Evolutionary conservation across 805 yeast genomes (phyloP).

Genomic region (Barnettozyma salicaria): DNA sequence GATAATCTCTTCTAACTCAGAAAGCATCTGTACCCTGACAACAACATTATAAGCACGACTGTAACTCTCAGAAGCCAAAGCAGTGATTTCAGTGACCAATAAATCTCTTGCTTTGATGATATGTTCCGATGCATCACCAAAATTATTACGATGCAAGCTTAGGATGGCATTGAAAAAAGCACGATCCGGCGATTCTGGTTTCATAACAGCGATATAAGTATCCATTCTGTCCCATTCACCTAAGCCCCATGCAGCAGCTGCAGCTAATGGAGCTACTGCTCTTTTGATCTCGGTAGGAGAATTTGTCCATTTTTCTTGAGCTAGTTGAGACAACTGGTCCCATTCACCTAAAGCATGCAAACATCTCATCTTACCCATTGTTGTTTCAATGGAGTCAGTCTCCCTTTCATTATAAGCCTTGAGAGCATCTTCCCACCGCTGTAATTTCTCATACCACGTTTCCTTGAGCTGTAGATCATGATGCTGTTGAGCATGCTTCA

Average conservation of each 20-base stretch:
- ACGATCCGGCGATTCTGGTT: conserved; percentile 85
- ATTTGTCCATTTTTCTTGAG: conserved; percentile 77
- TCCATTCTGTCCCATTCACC: conserved; percentile 98
- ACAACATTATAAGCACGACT: conserved; percentile 96
- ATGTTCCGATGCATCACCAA: conserved; percentile 71
- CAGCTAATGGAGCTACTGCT: conserved; percentile 93
- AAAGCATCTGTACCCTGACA: conserved; percentile 94
- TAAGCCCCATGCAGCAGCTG: conserved; percentile 98
- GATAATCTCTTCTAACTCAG: conserved; percentile 93
- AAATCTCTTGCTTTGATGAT: conserved; percentile 83
- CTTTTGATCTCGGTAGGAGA: conserved; percentile 70
- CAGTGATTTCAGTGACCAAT: conserved; percentile 87
- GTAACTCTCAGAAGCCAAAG: conserved; percentile 90
- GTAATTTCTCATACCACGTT: conserved; percentile 95
- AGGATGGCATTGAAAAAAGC: conserved; percentile 92
- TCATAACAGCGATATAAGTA: conserved; percentile 83
- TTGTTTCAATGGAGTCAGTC: conserved; percentile 70
- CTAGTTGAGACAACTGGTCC: conserved; percentile 84
- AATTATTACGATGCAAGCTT: conserved; percentile 78
- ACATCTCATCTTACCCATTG: conserved; percentile 98
- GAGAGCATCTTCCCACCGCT: conserved; percentile 97
- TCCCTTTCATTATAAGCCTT: conserved; percentile 83
- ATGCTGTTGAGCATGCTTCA: conserved; percentile 88
- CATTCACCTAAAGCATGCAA: conserved; percentile 98
- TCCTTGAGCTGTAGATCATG: conserved; percentile 89